phyloP scores from a whole-genome alignment of 768 basidiomycete genomes.

The Polyporus arcularius region DNA sequence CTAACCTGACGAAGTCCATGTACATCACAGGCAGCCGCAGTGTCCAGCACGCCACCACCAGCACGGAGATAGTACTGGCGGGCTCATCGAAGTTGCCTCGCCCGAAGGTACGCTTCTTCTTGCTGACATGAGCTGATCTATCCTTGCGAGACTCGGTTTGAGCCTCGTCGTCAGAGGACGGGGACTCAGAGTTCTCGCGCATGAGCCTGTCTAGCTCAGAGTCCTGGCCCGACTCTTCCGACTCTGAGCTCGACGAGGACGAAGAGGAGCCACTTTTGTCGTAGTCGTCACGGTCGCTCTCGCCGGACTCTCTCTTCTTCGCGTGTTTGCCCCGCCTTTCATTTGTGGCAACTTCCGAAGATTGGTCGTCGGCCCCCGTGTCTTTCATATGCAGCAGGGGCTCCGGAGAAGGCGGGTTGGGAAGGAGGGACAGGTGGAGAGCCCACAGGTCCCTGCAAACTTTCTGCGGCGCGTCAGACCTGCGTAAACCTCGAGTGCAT shows the following conservation, averaged over 20 bases:
- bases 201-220: conserved; percentile 43
- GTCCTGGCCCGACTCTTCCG: conserved; percentile 34
- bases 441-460: conserved; percentile 84
- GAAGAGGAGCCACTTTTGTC: conserved; percentile 35
- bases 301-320: background rate
- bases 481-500: background rate
- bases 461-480: conserved; percentile 41
- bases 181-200: conserved; percentile 39
- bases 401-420: conserved; percentile 61
- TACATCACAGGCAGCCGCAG: conserved; percentile 76
- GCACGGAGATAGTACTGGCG: conserved; percentile 60
- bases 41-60: conserved; percentile 78
- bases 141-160: background rate
- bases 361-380: background rate
- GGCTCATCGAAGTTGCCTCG: conserved; percentile 44
- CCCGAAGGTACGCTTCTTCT: conserved; percentile 24
- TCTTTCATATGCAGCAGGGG: conserved; percentile 52
- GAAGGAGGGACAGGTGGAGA: conserved; percentile 64
- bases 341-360: background rate
- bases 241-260: conserved; percentile 28
- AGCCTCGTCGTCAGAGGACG: conserved; percentile 31
- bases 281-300: background rate
- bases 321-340: background rate
- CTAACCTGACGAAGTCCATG: conserved; percentile 73
- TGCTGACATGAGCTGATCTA: conserved; percentile 3